Conservation (phyloP, 306 rosid species). For the Medicago arabica region DNA sequence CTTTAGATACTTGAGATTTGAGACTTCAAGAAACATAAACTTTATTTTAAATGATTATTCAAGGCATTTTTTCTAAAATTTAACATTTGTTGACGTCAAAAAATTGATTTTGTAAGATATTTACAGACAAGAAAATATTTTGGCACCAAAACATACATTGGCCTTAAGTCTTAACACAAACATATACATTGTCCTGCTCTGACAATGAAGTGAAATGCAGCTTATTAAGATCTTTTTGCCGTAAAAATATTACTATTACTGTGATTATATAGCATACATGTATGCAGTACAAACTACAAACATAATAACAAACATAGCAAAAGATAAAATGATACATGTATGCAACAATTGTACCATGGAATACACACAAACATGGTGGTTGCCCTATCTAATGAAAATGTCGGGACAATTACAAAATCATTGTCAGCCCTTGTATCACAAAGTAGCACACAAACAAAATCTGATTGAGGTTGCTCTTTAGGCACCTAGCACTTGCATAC, state of each 20-base stretch:
- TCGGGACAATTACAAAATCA: background rate
- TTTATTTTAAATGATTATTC: too few species aligned
- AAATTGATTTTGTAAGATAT: background rate
- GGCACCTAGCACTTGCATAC: too few species aligned
- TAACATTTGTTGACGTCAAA: background rate
- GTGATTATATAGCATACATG: too few species aligned
- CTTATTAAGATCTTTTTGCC: background rate
- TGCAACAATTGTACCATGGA: too few species aligned
- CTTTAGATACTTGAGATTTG: slow-evolving; percentile 28
- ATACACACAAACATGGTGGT: too few species aligned
- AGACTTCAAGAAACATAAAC: too few species aligned
- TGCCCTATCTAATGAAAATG: too few species aligned
- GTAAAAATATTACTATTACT: background rate
- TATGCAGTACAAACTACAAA: too few species aligned
- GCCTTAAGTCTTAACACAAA: background rate
- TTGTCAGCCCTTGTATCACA: background rate
- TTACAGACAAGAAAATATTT: background rate
- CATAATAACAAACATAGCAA: too few species aligned
- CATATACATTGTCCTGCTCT: background rate
- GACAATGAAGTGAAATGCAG: background rate
- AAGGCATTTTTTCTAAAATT: too few species aligned
- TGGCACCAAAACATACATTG: background rate
- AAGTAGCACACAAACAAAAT: background rate
- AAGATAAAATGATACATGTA: too few species aligned
- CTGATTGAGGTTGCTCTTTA: background rate